A percentile compares a stretch with the other conserved stretches of the same genome.
These are phyloP conservation scores for Ceratocystis ficicola DNA, from an alignment of 2,329 filamentous ascomycete species.

Conservation along the genomic window DNA sequence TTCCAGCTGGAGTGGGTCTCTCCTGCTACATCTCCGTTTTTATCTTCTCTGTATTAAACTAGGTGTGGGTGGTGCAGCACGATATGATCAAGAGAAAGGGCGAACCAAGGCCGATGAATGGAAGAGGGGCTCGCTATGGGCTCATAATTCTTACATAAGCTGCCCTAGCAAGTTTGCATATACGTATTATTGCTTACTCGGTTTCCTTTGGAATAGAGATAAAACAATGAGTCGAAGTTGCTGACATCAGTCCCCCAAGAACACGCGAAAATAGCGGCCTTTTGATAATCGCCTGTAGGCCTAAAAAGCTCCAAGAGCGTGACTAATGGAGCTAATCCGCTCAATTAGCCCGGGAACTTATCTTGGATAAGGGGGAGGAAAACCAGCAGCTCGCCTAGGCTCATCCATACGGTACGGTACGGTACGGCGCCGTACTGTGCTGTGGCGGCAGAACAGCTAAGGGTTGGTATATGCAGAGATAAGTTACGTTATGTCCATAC, in stretches of 20 bases:
- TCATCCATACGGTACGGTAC: neutral
- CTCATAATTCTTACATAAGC: too few species aligned
- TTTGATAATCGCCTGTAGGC: neutral
- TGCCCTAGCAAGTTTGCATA: too few species aligned
- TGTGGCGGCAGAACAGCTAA: neutral
- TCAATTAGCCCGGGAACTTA: neutral
- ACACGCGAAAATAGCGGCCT: neutral
- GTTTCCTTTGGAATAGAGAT: neutral
- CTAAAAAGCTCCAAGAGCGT: neutral
- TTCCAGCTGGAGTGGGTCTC: constrained; percentile 3
- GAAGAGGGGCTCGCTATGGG: too few species aligned
- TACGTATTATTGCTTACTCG: too few species aligned
- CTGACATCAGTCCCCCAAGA: neutral
- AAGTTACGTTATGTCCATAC: neutral
- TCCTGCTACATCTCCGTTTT: neutral
- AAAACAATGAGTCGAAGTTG: neutral
- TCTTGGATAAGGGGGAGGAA: neutral
- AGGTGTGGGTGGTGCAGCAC: neutral
- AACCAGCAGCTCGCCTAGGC: neutral
- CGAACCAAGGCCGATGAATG: too few species aligned
- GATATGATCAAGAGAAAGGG: neutral
- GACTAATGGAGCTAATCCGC: neutral
- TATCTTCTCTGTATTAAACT: neutral
- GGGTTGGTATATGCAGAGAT: neutral
- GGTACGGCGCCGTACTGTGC: neutral